phyloP scores from a whole-genome alignment of 1,139 yeast genomes.

The Kurtzmaniella quercitrusa region DNA sequence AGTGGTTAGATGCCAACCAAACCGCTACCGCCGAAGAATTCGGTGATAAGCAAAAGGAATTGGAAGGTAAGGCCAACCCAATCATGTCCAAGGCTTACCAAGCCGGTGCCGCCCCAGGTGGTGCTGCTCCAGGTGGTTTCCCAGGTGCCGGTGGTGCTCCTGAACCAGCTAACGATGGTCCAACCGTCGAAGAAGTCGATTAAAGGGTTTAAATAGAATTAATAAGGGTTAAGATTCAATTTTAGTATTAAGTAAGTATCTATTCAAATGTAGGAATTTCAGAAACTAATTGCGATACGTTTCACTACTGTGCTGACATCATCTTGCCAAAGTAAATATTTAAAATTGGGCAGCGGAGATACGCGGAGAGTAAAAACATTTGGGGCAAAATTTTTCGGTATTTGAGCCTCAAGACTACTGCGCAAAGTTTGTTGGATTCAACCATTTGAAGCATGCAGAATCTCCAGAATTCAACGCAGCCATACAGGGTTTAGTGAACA shows the following conservation, averaged over 20 bases:
- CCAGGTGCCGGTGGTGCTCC: slow-evolving; percentile 58
- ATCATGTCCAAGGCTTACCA: slow-evolving; percentile 90
- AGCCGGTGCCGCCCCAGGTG: slow-evolving; percentile 56
- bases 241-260: not conserved
- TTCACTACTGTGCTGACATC: too few species aligned
- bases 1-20: slow-evolving; percentile 86
- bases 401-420: too few species aligned
- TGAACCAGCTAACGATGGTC: slow-evolving; percentile 74
- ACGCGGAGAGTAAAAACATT: too few species aligned
- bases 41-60: slow-evolving; percentile 88
- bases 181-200: slow-evolving; percentile 94
- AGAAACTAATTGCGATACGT: too few species aligned
- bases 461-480: not conserved
- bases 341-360: not conserved
- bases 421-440: not conserved
- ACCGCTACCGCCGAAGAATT: slow-evolving; percentile 86
- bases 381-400: too few species aligned
- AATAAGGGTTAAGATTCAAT: slow-evolving; percentile 3
- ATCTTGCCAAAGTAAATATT: too few species aligned
- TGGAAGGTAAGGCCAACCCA: slow-evolving; percentile 91
- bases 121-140: slow-evolving; percentile 59
- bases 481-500: too few species aligned
- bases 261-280: not conserved
- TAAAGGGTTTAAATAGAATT: slow-evolving; percentile 28
- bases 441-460: not conserved